phyloP scores from a whole-genome alignment of 257 asterid genomes.

The Jaltomata sinuosa region DNA sequence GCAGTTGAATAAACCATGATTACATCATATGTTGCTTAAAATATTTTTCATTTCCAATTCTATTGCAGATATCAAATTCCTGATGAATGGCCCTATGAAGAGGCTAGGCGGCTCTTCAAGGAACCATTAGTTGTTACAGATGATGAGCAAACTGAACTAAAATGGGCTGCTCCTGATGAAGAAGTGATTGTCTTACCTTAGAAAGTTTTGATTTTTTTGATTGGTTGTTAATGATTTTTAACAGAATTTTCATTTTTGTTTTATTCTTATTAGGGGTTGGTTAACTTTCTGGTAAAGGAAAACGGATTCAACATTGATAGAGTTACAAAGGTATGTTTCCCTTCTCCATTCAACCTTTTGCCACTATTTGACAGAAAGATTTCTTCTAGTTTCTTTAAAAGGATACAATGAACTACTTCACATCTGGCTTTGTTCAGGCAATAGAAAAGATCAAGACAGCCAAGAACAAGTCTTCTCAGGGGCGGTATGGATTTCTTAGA shows the following conservation, averaged over 20 bases:
- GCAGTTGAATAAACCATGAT: not conserved
- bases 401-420: not conserved
- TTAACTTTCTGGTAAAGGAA: slow-evolving; percentile 79
- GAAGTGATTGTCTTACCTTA: slow-evolving; percentile 44
- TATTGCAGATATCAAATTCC: slow-evolving; percentile 78
- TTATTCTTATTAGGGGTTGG: slow-evolving; percentile 46
- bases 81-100: slow-evolving; percentile 89
- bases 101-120: slow-evolving; percentile 87
- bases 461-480: slow-evolving; percentile 88
- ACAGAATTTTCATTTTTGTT: slow-evolving; percentile 1
- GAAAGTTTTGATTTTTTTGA: not conserved
- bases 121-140: slow-evolving; percentile 71
- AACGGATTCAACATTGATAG: slow-evolving; percentile 93
- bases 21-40: not conserved
- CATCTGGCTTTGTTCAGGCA: slow-evolving; percentile 42
- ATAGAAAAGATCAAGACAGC: slow-evolving; percentile 95
- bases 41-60: not conserved
- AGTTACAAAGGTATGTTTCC: slow-evolving; percentile 55
- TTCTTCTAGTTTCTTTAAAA: not conserved
- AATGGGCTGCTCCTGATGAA: slow-evolving; percentile 96
- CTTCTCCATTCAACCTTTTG: slow-evolving; percentile 2
- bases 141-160: slow-evolving; percentile 66
- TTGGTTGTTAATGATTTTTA: not conserved
- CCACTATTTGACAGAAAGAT: not conserved
- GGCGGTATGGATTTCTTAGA: slow-evolving; percentile 51